Evolutionary conservation across 805 yeast genomes (phyloP).

Genomic region (Teunomyces gatunensis): DNA sequence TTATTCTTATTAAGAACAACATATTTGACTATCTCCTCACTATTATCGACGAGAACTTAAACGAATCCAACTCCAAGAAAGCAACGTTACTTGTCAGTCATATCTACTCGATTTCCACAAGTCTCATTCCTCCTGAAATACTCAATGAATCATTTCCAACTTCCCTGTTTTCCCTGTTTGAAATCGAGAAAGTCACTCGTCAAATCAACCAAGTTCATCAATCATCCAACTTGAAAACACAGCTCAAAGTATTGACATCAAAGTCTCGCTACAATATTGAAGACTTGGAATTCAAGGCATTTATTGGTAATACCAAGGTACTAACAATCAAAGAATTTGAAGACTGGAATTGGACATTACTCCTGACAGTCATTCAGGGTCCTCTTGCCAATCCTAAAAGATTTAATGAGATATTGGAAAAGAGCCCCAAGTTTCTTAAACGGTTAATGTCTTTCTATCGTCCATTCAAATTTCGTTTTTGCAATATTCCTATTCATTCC

Average conservation of each 20-base stretch:
- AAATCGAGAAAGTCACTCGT: conserved; percentile 43
- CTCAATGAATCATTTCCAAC: conserved; percentile 12
- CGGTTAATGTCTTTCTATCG: conserved; percentile 81
- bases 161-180: conserved; percentile 26
- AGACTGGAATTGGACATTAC: conserved; percentile 84
- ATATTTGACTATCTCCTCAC: conserved; percentile 47
- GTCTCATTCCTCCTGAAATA: conserved; percentile 51
- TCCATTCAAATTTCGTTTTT: conserved; percentile 84
- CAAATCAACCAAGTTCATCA: background rate
- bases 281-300: conserved; percentile 62
- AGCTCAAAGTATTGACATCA: conserved; percentile 20
- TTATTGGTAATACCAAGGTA: conserved; percentile 68
- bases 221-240: conserved; percentile 18
- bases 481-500: conserved; percentile 38
- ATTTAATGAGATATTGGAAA: conserved; percentile 69
- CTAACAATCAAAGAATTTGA: conserved; percentile 73
- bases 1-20: conserved; percentile 51
- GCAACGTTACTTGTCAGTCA: conserved; percentile 66
- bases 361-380: conserved; percentile 73
- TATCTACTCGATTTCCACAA: conserved; percentile 51
- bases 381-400: conserved; percentile 72
- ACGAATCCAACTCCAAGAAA: conserved; percentile 50
- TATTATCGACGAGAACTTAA: conserved; percentile 41
- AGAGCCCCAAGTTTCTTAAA: conserved; percentile 82
- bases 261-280: conserved; percentile 38